A percentile compares a stretch with the other conserved stretches of the same genome.
Evolutionary conservation across 2,329 filamentous ascomycete genomes (phyloP).

Genomic region (Helicocarpus griseus): DNA sequence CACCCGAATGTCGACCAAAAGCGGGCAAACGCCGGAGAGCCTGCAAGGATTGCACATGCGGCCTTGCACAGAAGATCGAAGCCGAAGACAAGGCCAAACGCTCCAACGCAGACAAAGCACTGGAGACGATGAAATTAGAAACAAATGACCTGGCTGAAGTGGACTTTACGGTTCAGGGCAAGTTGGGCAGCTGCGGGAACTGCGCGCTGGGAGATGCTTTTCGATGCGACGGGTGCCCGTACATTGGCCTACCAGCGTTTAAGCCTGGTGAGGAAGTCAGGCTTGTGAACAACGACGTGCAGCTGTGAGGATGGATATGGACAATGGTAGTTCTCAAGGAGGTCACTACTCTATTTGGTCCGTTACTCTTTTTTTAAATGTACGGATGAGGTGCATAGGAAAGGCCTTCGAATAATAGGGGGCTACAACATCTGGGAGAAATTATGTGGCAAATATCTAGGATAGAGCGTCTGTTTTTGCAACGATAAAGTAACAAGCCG

Average conservation of each 20-base stretch:
- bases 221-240: conserved; percentile 65
- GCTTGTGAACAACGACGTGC: conserved; percentile 74
- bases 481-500: no score
- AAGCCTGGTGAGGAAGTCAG: conserved; percentile 93
- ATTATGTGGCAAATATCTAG: no score
- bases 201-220: conserved; percentile 90
- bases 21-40: conserved; percentile 80
- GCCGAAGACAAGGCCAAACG: conserved; percentile 70
- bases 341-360: no score
- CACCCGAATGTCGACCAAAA: conserved; percentile 78
- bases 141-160: conserved; percentile 76
- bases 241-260: conserved; percentile 87
- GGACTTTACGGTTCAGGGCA: conserved; percentile 96
- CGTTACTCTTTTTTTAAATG: no score
- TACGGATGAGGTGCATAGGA: no score
- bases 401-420: no score
- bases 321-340: no score
- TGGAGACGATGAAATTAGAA: conserved; percentile 52
- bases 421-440: no score
- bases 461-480: no score
- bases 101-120: conserved; percentile 49
- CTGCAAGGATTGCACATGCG: conserved; percentile 97
- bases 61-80: conserved; percentile 73
- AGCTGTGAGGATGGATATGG: no score
- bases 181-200: conserved; percentile 89